A percentile compares a stretch with the other conserved stretches of the same genome.
Conservation (phyloP, 2,329 filamentous ascomycete genomes). For the Cryphonectria naterciae region DNA sequence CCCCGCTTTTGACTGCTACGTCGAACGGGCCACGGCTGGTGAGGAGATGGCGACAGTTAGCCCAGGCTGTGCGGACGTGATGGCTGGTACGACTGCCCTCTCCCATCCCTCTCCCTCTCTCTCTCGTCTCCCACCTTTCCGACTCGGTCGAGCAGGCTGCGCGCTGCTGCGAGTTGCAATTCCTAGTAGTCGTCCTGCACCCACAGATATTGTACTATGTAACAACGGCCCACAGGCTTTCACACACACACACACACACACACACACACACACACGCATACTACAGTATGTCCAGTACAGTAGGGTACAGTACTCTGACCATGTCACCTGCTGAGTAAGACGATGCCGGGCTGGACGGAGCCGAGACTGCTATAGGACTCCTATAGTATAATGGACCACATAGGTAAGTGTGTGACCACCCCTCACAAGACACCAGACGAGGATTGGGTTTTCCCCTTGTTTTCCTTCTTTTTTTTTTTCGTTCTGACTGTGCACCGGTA, state of each 20-base stretch:
- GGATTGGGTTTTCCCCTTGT: neutral
- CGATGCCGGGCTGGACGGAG: neutral
- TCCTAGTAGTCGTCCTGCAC: neutral
- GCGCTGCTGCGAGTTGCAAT: neutral
- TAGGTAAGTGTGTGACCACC: too few relatives aligned
- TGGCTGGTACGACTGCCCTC: neutral
- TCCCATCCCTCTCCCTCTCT: neutral
- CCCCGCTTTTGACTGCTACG: neutral
- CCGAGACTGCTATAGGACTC: neutral
- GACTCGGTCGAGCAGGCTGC: slow-evolving; percentile 14
- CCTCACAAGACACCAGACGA: neutral
- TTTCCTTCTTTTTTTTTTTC: neutral
- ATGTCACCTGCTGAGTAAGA: neutral
- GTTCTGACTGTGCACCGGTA: slow-evolving; percentile 31
- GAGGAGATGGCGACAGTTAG: neutral
- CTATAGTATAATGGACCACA: neutral
- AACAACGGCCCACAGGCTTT: neutral
- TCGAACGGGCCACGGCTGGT: neutral
- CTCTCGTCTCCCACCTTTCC: slow-evolving; percentile 8
- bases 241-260: neutral
- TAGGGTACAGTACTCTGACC: too few relatives aligned
- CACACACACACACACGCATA: neutral
- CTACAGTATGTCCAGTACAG: neutral
- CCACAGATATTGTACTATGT: neutral
- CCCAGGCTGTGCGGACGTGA: neutral